Evolutionary conservation across 768 basidiomycete species (phyloP), one percentile per base, ranked within the genome.

Genomic region (Lyophyllum semitale): DNA sequence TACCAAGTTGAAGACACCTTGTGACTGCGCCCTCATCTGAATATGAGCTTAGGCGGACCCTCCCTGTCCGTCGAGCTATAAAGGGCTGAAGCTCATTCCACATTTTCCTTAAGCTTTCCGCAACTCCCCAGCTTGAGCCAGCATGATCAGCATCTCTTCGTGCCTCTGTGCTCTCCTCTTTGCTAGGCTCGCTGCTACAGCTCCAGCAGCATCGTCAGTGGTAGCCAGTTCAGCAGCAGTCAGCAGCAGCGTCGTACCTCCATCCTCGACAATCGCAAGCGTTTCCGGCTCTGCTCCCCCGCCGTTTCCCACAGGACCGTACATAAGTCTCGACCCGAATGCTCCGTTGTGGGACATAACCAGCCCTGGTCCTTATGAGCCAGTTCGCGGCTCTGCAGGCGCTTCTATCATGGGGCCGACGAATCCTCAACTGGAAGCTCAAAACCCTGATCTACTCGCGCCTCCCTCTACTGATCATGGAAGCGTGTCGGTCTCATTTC

Each of bases 391-490:
- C 11, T 57, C 61, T 8, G 67, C 75, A 13, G 80, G 80, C 11
- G 76, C 76, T 1, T 49, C 62, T 17, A 63, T 84, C 44, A 45
- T 81, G 15, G 79, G 80, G 7, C 79, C 79, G 8, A 63, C 65
- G 22, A 73, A 82, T 61, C 42, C 66, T 15, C 61, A 70, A 23
- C 54, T 81, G n/a, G 76, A 74, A 15, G 62, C 65, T 27, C 66
- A 79, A 66, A 81, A 77, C 51, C 66, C 76, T 3, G 80, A 77
- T 53, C 50, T 74, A 27, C 63, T 79, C 44, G 78, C 77, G 15
- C 76, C 77, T 25, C 81, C 75, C 25, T 72, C 70, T 3, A 80
- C 74, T 7, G 80, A 82, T 59, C 61, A 71, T 49, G 77, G 79
- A 29, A 70, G 64, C 54, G 61, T 80, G 78, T 77, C 59, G 37